Conservation (phyloP, 345 rosid genomes). For the Euphorbia tirucalli region DNA sequence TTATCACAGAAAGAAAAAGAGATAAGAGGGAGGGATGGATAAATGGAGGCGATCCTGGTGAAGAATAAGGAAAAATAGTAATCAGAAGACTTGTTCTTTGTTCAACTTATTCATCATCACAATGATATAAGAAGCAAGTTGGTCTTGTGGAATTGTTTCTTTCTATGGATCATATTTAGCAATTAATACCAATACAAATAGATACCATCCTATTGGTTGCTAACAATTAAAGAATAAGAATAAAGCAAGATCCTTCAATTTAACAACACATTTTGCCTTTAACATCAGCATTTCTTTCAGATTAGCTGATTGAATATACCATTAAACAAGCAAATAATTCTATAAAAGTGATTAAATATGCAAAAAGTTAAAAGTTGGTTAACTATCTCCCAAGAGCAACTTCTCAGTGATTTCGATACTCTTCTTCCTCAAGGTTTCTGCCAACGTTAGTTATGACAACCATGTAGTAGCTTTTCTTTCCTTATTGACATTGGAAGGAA, state of each 20-base stretch:
- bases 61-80: too few relatives aligned
- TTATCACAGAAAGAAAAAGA: background rate
- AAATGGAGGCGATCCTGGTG: too few relatives aligned
- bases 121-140: too few relatives aligned
- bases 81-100: too few relatives aligned
- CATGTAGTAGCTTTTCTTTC: background rate
- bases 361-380: background rate
- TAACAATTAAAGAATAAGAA: background rate
- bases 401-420: background rate
- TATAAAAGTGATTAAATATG: background rate
- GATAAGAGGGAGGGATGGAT: too few relatives aligned
- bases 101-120: background rate
- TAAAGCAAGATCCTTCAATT: background rate
- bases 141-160: too few relatives aligned
- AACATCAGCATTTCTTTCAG: constrained; percentile 2
- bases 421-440: background rate
- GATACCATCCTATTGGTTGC: too few relatives aligned
- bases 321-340: background rate
- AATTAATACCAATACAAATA: background rate
- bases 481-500: background rate
- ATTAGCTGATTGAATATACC: background rate
- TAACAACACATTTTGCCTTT: background rate
- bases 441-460: background rate
- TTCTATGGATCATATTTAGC: background rate
- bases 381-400: background rate